phyloP scores from a whole-genome alignment of 2,329 filamentous ascomycete species.

The Paraphoma chrysanthemicola region DNA sequence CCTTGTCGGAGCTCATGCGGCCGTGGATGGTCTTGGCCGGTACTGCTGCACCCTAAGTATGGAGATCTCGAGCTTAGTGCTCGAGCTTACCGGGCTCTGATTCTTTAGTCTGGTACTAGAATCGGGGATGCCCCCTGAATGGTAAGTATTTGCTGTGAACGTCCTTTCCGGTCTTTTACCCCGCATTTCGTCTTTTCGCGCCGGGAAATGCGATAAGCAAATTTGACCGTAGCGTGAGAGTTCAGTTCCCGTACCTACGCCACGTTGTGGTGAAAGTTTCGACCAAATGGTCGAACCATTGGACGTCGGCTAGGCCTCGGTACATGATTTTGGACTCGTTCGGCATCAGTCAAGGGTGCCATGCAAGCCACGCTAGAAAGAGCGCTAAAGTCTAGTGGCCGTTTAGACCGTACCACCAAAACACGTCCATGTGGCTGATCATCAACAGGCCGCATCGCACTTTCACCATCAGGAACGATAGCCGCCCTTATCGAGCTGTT shows the following conservation, averaged over 20 bases:
- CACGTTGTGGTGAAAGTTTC: too few species aligned
- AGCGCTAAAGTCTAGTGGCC: background rate
- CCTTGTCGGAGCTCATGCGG: too few species aligned
- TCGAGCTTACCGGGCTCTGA: background rate
- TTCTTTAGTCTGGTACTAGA: background rate
- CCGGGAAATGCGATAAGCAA: too few species aligned
- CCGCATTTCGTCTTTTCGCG: background rate
- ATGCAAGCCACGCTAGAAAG: constrained; percentile 1
- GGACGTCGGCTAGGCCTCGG: background rate
- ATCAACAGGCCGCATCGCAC: too few species aligned
- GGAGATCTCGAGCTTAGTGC: background rate
- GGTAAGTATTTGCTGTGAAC: background rate
- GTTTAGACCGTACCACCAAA: constrained; percentile 5
- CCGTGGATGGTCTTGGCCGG: background rate
- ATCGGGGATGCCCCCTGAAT: background rate
- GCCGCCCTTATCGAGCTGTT: background rate
- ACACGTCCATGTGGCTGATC: background rate
- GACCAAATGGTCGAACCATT: background rate
- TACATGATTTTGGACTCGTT: background rate
- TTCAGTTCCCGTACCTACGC: too few species aligned
- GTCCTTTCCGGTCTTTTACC: background rate
- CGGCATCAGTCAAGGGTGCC: constrained; percentile 1
- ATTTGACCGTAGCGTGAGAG: too few species aligned
- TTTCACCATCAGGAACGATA: background rate
- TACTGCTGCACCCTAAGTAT: background rate